phyloP scores from a whole-genome alignment of 306 rosid genomes.

The Trifolium fragiferum region DNA sequence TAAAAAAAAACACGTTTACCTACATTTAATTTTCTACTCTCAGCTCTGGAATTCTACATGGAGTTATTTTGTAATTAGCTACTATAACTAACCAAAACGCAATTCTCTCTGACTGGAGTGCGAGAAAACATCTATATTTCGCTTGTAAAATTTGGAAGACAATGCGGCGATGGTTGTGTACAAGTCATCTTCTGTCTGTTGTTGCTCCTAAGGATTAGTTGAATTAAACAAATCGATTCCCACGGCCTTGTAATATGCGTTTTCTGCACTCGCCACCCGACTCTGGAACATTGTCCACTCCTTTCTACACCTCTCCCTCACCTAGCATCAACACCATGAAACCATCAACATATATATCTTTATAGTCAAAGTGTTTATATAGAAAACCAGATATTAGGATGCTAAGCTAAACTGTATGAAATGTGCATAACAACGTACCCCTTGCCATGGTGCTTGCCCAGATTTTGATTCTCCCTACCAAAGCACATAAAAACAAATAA shows the following conservation, averaged over 20 bases:
- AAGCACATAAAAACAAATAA: conserved; percentile 31
- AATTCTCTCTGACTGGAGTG: conserved; percentile 30
- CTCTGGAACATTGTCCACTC: conserved; percentile 96
- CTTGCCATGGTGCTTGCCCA: conserved; percentile 92
- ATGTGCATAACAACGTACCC: conserved; percentile 63
- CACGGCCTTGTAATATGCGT: conserved; percentile 63
- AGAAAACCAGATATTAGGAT: neutral
- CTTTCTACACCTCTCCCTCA: conserved; percentile 90
- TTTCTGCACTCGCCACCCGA: conserved; percentile 82
- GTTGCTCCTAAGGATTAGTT: conserved; percentile 50
- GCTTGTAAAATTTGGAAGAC: conserved; percentile 39
- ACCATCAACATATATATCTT: conserved; percentile 34
- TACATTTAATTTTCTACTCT: conserved; percentile 33
- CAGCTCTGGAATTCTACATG: conserved; percentile 39
- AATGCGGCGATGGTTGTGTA: conserved; percentile 38
- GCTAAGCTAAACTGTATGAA: conserved; percentile 9
- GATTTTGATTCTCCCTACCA: conserved; percentile 71
- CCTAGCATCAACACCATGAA: conserved; percentile 57
- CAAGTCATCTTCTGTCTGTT: conserved; percentile 19
- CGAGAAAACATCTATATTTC: conserved; percentile 10
- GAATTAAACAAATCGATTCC: conserved; percentile 62
- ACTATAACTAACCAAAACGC: conserved; percentile 17
- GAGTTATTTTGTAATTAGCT: conserved; percentile 33
- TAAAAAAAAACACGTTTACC: conserved; percentile 25
- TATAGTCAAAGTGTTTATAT: neutral